phyloP scores from a whole-genome alignment of 768 basidiomycete species.

The Panellus pusillus region DNA sequence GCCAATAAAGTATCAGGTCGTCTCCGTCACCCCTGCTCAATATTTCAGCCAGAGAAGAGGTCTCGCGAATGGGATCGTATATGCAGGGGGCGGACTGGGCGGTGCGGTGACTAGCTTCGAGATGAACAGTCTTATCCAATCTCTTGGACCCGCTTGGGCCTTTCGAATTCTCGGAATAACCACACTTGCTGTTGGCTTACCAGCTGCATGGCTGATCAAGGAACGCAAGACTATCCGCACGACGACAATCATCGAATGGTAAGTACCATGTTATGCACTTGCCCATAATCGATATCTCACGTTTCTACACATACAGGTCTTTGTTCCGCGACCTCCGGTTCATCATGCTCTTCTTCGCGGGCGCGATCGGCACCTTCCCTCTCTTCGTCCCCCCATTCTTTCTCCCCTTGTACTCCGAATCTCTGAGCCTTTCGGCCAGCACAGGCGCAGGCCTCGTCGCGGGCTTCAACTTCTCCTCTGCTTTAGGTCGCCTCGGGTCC shows the following conservation, averaged over 20 bases:
- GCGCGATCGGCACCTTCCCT: conserved; percentile 35
- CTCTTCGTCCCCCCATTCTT: conserved; percentile 37
- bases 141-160: conserved; percentile 30
- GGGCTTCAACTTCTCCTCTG: conserved; percentile 35
- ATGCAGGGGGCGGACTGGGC: conserved; percentile 26
- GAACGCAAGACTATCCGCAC: conserved; percentile 24
- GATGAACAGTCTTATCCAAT: conserved; percentile 28
- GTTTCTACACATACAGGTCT: conserved; percentile 18
- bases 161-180: conserved; percentile 32
- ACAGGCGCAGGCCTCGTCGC: conserved; percentile 31
- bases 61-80: conserved; percentile 33
- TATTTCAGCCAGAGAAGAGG: conserved; percentile 32
- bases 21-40: conserved; percentile 28
- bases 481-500: conserved; percentile 30
- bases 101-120: conserved; percentile 30
- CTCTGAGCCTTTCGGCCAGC: conserved; percentile 24
- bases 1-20: neutral
- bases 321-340: conserved; percentile 30
- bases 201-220: conserved; percentile 26
- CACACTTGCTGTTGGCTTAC: conserved; percentile 27
- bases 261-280: too few relatives aligned
- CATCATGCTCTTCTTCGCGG: conserved; percentile 30
- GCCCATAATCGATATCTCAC: neutral
- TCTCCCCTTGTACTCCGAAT: conserved; percentile 34
- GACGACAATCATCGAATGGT: conserved; percentile 21